Evolutionary conservation across 176 grass and related monocot species (phyloP).

Genomic region (Coix lacrymajobi): DNA sequence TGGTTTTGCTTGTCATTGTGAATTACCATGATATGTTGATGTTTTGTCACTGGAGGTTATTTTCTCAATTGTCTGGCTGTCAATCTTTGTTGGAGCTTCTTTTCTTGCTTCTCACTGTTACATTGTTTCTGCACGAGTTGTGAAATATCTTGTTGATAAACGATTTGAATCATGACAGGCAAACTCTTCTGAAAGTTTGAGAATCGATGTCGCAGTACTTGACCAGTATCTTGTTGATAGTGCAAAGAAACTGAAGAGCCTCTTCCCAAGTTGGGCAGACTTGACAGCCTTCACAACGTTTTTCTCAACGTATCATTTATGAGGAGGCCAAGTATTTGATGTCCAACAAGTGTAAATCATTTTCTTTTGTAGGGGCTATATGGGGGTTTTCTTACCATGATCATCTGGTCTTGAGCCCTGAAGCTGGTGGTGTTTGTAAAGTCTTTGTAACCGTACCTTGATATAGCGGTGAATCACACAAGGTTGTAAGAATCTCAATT

Average conservation of each 20-base stretch:
- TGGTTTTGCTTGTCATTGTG: not conserved
- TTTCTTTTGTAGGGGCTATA: not conserved
- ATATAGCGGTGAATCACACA: not conserved
- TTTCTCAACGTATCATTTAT: slow-evolving; percentile 78
- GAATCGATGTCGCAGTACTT: slow-evolving; percentile 83
- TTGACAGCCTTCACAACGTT: slow-evolving; percentile 79
- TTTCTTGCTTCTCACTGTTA: not conserved
- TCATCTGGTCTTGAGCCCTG: not conserved
- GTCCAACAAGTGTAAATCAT: slow-evolving; percentile 28
- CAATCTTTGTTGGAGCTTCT: not conserved
- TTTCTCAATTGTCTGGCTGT: not conserved
- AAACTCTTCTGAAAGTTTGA: slow-evolving; percentile 58
- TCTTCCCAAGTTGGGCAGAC: slow-evolving; percentile 89
- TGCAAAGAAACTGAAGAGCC: slow-evolving; percentile 58
- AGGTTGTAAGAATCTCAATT: not conserved
- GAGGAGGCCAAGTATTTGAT: slow-evolving; percentile 17
- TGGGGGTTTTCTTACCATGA: not conserved
- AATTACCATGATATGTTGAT: not conserved
- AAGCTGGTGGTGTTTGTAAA: slow-evolving; percentile 9
- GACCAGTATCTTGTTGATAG: slow-evolving; percentile 75
- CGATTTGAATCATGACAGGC: slow-evolving; percentile 39
- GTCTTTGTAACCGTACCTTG: not conserved
- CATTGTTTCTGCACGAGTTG: not conserved
- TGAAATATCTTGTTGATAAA: slow-evolving; percentile 5
- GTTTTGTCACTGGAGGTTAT: not conserved